Conservation (phyloP, 257 asterid genomes). For the Avicennia marina region DNA sequence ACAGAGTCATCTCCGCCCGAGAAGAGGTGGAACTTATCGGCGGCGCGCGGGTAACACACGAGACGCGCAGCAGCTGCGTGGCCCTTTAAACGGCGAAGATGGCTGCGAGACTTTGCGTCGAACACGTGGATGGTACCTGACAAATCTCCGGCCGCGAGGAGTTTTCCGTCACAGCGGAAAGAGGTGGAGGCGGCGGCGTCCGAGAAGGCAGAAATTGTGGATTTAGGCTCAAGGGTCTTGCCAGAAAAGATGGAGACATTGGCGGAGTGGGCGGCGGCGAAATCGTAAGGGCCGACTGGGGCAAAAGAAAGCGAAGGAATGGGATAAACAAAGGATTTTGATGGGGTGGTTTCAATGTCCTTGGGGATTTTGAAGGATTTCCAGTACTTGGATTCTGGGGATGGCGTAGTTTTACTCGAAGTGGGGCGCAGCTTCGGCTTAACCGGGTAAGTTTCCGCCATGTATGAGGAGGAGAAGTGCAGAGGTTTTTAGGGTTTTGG, state of each 20-base stretch:
- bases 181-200: slow-evolving; percentile 59
- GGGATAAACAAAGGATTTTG: slow-evolving; percentile 43
- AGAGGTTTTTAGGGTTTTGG: slow-evolving; percentile 27
- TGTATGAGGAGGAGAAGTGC: slow-evolving; percentile 20
- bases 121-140: slow-evolving; percentile 71
- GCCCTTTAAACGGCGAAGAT: slow-evolving; percentile 65
- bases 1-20: slow-evolving; percentile 91
- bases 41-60: slow-evolving; percentile 56
- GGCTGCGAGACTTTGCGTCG: slow-evolving; percentile 52
- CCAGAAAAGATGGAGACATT: slow-evolving; percentile 52
- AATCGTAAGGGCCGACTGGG: slow-evolving; percentile 68
- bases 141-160: slow-evolving; percentile 74
- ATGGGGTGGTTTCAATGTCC: slow-evolving; percentile 36
- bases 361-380: slow-evolving; percentile 73
- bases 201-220: slow-evolving; percentile 44
- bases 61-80: slow-evolving; percentile 66
- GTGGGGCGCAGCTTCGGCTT: slow-evolving; percentile 67
- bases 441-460: slow-evolving; percentile 57
- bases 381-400: slow-evolving; percentile 87
- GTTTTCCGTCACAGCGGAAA: slow-evolving; percentile 73
- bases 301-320: slow-evolving; percentile 60
- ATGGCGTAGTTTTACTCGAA: slow-evolving; percentile 37
- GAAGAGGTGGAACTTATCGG: slow-evolving; percentile 72
- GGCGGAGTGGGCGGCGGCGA: slow-evolving; percentile 87
- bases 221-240: slow-evolving; percentile 43